Base-by-base conservation (phyloP, 345 rosid species). In the Rhodomyrtus tomentosa region DNA sequence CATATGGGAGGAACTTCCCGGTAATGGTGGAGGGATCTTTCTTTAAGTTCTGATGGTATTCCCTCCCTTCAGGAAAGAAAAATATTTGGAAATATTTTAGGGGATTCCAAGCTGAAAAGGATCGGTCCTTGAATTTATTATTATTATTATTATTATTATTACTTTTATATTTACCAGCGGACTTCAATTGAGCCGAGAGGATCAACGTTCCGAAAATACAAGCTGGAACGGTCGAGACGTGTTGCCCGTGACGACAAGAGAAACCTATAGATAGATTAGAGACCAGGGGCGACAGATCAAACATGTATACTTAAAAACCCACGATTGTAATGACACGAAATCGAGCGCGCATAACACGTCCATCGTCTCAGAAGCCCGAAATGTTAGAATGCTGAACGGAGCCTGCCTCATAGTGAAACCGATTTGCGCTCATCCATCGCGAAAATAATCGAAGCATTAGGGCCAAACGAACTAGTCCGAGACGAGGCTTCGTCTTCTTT, bases 391-490 rank as follows among this genome's bases (percentile, higher is more conserved):
- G 22, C 5, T 1, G 20, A 8, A 58, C 1, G 20, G 10, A 27
- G 22, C 40, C 1, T 6, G 32, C 18, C 16, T 29, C 7, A 29
- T 7, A 3, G 5, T 18, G 2, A 0, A 15, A 1, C 22, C 36
- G 8, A 59, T 7, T 29, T 0, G 0, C 16, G 3, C 29, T 15
- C 7, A 29, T 59, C 3, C 0, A 0, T 15, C 32, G 2, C 21
- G 3, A 59, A 59, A 59, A 29, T 7, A 59, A 38, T 29, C 22
- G 4, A 2, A 1, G 0, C 22, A 58, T 58, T 3, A 29, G 3
- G 10, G 0, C 24, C 0, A 0, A 32, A 62, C 1, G 18, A 21
- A 4, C 8, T 1, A 7, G 13, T 24, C 12, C 55, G 24, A 32
- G 21, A 27, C 0, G 40, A 15, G 73, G 10, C 5, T 14, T 59